Evolutionary conservation across 345 rosid genomes (phyloP).

Genomic region (Punica granatum): DNA sequence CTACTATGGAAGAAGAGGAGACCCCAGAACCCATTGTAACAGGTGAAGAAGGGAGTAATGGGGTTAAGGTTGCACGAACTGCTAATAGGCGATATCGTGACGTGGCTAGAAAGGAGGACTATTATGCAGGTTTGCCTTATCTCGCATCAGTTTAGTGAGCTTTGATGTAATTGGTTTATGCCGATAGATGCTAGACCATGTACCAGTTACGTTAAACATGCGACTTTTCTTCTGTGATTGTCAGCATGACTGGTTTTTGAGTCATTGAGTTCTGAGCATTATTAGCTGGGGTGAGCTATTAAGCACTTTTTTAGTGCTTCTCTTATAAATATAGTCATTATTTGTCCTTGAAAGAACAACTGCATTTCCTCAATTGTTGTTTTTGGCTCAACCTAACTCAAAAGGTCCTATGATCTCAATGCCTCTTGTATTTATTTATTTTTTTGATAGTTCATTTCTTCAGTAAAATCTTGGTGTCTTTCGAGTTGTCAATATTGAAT

Average conservation of each 20-base stretch:
- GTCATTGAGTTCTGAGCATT: neutral
- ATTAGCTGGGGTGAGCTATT: neutral
- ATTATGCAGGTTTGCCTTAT: conserved; percentile 25
- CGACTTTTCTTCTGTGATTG: neutral
- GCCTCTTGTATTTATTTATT: too few species aligned
- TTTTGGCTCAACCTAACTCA: neutral
- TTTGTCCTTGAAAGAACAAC: too few species aligned
- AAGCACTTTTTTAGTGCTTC: too few species aligned
- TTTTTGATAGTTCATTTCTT: too few species aligned
- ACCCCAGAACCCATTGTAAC: conserved; percentile 20
- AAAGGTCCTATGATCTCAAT: neutral
- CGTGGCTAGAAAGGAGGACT: conserved; percentile 20
- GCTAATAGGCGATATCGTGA: conserved; percentile 48
- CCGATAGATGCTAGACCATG: neutral
- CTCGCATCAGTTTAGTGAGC: neutral
- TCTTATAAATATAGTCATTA: too few species aligned
- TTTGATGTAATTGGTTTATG: neutral
- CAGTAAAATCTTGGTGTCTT: neutral
- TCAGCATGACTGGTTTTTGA: neutral
- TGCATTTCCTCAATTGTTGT: too few species aligned
- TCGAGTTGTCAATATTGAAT: neutral
- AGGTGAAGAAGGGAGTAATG: conserved; percentile 22
- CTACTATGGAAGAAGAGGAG: conserved; percentile 53
- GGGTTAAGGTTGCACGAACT: conserved; percentile 12
- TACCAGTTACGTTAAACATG: neutral